Conservation (phyloP, 176 grass and related monocot species). For the Carex pumila region DNA sequence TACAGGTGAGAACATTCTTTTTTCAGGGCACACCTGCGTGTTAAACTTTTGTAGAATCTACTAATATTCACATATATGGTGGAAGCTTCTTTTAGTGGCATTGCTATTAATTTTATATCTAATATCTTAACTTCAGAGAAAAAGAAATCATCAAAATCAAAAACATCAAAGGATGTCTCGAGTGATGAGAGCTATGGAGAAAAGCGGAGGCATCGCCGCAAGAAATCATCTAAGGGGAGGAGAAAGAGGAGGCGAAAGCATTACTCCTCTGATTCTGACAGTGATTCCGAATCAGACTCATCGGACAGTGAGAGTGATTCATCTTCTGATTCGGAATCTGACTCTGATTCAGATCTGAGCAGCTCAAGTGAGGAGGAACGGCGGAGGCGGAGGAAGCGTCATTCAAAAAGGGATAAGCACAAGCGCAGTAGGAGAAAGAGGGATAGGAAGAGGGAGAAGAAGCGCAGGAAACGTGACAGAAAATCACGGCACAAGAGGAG, state of each 20-base stretch:
- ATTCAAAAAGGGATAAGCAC: slow-evolving; percentile 55
- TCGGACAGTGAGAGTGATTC: slow-evolving; percentile 50
- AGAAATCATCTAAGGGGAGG: slow-evolving; percentile 77
- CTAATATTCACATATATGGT: background rate
- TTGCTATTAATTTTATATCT: background rate
- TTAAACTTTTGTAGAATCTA: slow-evolving; percentile 1
- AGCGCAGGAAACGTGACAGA: slow-evolving; percentile 62
- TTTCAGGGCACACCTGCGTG: background rate
- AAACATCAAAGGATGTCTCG: slow-evolving; percentile 38
- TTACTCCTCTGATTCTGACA: slow-evolving; percentile 85
- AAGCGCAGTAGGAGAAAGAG: slow-evolving; percentile 72
- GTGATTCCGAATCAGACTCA: slow-evolving; percentile 54
- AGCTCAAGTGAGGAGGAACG: slow-evolving; percentile 90
- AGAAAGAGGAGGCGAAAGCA: slow-evolving; percentile 56
- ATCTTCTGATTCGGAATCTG: slow-evolving; percentile 65
- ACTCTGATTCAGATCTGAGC: slow-evolving; percentile 78
- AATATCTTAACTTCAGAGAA: slow-evolving; percentile 40
- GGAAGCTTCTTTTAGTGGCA: background rate
- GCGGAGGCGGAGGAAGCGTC: slow-evolving; percentile 51
- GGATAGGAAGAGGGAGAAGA: slow-evolving; percentile 65
- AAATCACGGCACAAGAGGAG: slow-evolving; percentile 58
- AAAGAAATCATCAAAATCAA: slow-evolving; percentile 60
- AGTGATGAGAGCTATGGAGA: slow-evolving; percentile 52
- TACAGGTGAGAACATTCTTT: background rate
- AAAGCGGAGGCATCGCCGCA: slow-evolving; percentile 35